These are phyloP conservation scores for Chlorociboria aeruginascens DNA, from an alignment of 495 filamentous ascomycete species.

Conservation along the genomic window DNA sequence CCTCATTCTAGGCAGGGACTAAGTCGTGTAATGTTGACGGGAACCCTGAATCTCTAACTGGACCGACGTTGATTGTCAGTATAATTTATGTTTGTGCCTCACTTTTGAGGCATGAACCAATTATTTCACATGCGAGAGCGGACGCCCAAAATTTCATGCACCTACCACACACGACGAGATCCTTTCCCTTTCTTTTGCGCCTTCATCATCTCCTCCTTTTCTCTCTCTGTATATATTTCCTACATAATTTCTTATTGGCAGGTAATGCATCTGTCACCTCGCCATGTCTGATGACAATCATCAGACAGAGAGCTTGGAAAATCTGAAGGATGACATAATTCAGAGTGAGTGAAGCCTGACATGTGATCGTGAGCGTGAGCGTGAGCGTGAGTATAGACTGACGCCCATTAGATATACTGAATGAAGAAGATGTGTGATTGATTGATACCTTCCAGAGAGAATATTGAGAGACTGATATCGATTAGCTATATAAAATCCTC, in stretches of 20 bases:
- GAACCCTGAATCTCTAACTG: neutral
- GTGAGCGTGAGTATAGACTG: slow-evolving; percentile 9
- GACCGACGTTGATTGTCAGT: neutral
- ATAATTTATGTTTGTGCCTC: neutral
- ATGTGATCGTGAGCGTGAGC: slow-evolving; percentile 18
- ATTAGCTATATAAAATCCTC: slow-evolving; percentile 27
- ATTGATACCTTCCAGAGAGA: neutral
- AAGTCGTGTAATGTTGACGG: neutral
- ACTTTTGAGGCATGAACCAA: neutral
- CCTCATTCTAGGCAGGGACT: slow-evolving; percentile 3
- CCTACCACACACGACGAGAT: neutral
- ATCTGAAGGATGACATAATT: slow-evolving; percentile 19
- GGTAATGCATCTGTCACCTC: slow-evolving; percentile 13
- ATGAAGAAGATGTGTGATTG: slow-evolving; percentile 24
- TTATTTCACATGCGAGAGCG: slow-evolving; percentile 1
- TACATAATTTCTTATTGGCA: slow-evolving; percentile 17
- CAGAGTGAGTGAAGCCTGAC: slow-evolving; percentile 10
- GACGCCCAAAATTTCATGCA: neutral
- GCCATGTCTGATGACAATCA: slow-evolving; percentile 16
- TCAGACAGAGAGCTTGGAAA: slow-evolving; percentile 8
- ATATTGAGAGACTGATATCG: neutral
- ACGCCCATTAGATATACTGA: slow-evolving; percentile 22
- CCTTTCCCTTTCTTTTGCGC: neutral
- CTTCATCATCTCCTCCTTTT: slow-evolving; percentile 7
- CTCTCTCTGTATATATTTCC: slow-evolving; percentile 16